Evolutionary conservation across 805 yeast genomes (phyloP).

Genomic region (Yarrowia sp.): DNA sequence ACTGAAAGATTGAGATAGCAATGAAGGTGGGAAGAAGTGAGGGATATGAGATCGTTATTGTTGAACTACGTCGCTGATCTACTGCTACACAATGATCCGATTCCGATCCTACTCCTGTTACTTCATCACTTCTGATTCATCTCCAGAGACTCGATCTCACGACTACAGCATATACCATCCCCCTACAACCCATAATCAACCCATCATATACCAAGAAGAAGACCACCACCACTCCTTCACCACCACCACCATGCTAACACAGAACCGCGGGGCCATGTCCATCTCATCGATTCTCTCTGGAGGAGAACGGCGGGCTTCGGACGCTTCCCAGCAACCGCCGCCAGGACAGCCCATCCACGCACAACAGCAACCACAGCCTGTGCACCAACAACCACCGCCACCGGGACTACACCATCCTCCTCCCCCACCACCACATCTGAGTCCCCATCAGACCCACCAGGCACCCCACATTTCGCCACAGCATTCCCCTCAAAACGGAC

Average conservation of each 20-base stretch:
- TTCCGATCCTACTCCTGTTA: too few species aligned
- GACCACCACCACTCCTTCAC: not conserved
- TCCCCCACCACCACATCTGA: slow-evolving; percentile 15
- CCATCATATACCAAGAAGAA: not conserved
- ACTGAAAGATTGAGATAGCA: too few species aligned
- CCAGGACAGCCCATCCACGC: not conserved
- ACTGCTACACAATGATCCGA: too few species aligned
- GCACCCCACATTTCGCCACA: slow-evolving; percentile 28
- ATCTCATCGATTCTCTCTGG: slow-evolving; percentile 42
- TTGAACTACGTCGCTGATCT: too few species aligned
- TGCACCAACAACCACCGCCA: too few species aligned
- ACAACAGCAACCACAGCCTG: too few species aligned
- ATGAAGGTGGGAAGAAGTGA: too few species aligned
- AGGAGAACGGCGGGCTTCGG: slow-evolving; percentile 29
- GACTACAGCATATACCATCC: too few species aligned
- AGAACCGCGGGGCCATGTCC: slow-evolving; percentile 42
- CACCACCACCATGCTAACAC: slow-evolving; percentile 7
- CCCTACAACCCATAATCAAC: not conserved
- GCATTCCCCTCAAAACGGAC: slow-evolving; percentile 31
- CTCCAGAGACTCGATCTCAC: too few species aligned
- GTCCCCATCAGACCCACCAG: slow-evolving; percentile 8
- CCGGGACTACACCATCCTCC: not conserved
- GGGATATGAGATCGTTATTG: too few species aligned
- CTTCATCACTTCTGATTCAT: too few species aligned
- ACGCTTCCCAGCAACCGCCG: not conserved